Percentiles rank a stretch among this genome's conserved stretches.
These are phyloP conservation scores for Chaetomium sp. DNA, from an alignment of 2,329 filamentous ascomycete species.

Conservation along the genomic window DNA sequence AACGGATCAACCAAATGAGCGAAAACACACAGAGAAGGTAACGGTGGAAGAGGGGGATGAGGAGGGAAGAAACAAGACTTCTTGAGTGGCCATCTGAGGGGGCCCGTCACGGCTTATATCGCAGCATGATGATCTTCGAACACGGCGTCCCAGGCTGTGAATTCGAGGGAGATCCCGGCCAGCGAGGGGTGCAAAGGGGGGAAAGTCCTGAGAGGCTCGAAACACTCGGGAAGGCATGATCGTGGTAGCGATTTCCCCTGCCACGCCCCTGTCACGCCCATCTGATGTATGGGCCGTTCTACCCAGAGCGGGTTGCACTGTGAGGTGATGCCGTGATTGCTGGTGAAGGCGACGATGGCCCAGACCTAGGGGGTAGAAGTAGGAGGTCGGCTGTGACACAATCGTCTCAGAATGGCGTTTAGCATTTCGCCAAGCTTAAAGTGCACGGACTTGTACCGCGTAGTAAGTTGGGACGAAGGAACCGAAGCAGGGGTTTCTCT, in stretches of 20 bases:
- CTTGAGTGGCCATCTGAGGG: slow-evolving; percentile 33
- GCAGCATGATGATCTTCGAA: slow-evolving; percentile 44
- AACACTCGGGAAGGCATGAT: slow-evolving; percentile 43
- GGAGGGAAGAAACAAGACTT: slow-evolving; percentile 39
- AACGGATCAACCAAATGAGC: slow-evolving; percentile 45
- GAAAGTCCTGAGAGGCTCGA: slow-evolving; percentile 38
- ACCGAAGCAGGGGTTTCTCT: slow-evolving; percentile 14
- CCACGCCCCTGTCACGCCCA: slow-evolving; percentile 20
- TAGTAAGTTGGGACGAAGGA: slow-evolving; percentile 23
- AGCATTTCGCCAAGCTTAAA: slow-evolving; percentile 38
- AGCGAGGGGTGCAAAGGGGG: slow-evolving; percentile 9
- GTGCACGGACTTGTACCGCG: slow-evolving; percentile 37
- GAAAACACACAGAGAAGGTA: slow-evolving; percentile 37
- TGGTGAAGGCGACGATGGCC: slow-evolving; percentile 14
- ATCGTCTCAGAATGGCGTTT: slow-evolving; percentile 54
- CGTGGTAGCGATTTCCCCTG: slow-evolving; percentile 38
- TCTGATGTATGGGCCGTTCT: slow-evolving; percentile 39
- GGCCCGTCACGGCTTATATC: slow-evolving; percentile 47
- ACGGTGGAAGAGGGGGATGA: slow-evolving; percentile 36
- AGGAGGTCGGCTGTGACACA: slow-evolving; percentile 48
- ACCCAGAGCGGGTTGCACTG: slow-evolving; percentile 25
- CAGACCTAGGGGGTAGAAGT: slow-evolving; percentile 34
- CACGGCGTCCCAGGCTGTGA: slow-evolving; percentile 30
- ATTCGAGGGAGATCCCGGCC: slow-evolving; percentile 23
- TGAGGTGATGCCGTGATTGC: slow-evolving; percentile 13